Conservation (phyloP, 2,329 filamentous ascomycete genomes). For the Fusarium foetens region DNA sequence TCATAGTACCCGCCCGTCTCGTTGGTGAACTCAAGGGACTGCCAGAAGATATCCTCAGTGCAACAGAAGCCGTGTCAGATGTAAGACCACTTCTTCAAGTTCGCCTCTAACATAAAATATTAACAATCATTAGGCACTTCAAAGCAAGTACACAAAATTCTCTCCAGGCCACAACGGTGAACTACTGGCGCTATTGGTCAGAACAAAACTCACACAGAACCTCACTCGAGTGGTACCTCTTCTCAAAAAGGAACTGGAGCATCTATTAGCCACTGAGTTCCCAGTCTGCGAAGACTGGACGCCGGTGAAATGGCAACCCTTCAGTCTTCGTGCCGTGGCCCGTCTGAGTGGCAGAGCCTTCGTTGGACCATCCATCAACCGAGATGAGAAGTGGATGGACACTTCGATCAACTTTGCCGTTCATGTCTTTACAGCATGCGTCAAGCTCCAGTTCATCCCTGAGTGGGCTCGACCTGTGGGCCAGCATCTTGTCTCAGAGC, state of each 20-base stretch:
- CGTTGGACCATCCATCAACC: conserved; percentile 61
- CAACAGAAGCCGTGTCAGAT: conserved; percentile 60
- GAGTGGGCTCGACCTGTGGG: conserved; percentile 59
- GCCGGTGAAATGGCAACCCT: conserved; percentile 61
- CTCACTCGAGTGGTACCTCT: conserved; percentile 57
- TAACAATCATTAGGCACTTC: conserved; percentile 53
- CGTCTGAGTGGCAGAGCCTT: conserved; percentile 65
- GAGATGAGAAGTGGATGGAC: conserved; percentile 64
- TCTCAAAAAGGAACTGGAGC: conserved; percentile 59
- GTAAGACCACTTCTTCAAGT: conserved; percentile 41
- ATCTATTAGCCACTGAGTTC: conserved; percentile 59
- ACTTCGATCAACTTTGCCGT: conserved; percentile 62
- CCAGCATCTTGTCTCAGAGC: conserved; percentile 59
- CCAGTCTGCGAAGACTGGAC: conserved; percentile 65
- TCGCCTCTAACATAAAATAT: not conserved
- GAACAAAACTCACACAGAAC: conserved; percentile 60
- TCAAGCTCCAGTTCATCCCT: conserved; percentile 63
- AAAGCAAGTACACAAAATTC: conserved; percentile 63
- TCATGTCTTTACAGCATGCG: conserved; percentile 58
- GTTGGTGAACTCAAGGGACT: conserved; percentile 59
- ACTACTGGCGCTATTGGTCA: conserved; percentile 56
- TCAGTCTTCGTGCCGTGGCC: conserved; percentile 62
- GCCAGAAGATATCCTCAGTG: conserved; percentile 60
- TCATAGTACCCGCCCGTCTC: conserved; percentile 57
- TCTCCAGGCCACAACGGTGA: conserved; percentile 58